These are phyloP conservation scores for Thalassiosira hispida DNA, from an alignment of 352 stramenopile species.

Conservation along the genomic window DNA sequence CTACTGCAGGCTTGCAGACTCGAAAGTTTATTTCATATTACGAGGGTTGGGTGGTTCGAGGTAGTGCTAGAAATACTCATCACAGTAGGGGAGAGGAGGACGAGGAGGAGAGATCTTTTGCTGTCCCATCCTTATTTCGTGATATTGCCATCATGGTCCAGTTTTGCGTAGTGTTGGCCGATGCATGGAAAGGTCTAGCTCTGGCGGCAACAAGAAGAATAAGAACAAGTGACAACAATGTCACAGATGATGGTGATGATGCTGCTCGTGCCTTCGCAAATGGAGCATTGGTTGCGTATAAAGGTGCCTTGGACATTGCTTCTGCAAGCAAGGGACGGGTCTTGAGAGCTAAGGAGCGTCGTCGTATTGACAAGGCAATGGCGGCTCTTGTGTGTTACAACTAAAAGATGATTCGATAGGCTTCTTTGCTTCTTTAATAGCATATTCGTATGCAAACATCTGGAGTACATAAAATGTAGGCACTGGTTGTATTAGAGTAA, in stretches of 20 bases:
- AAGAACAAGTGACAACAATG: too few relatives aligned
- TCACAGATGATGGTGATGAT: too few relatives aligned
- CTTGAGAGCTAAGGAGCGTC: background rate
- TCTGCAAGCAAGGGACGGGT: background rate
- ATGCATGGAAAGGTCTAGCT: conserved; percentile 2
- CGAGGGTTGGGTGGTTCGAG: background rate
- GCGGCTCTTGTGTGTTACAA: background rate
- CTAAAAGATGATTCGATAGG: too few relatives aligned
- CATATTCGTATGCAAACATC: too few relatives aligned
- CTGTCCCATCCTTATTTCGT: background rate
- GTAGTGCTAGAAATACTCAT: background rate
- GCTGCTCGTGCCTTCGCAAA: background rate
- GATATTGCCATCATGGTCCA: background rate
- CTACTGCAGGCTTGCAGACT: background rate
- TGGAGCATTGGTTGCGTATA: conserved; percentile 1
- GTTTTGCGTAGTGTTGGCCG: background rate
- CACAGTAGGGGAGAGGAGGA: background rate
- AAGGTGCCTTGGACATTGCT: conserved; percentile 1
- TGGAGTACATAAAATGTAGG: too few relatives aligned
- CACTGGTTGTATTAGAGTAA: too few relatives aligned
- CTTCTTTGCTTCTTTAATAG: too few relatives aligned
- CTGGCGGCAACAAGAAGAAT: too few relatives aligned
- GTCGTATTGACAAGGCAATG: conserved; percentile 2
- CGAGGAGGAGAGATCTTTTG: background rate
- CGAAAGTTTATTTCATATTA: background rate